Conservation (phyloP, 2,329 filamentous ascomycete genomes). For the Magnaporthales sp. region DNA sequence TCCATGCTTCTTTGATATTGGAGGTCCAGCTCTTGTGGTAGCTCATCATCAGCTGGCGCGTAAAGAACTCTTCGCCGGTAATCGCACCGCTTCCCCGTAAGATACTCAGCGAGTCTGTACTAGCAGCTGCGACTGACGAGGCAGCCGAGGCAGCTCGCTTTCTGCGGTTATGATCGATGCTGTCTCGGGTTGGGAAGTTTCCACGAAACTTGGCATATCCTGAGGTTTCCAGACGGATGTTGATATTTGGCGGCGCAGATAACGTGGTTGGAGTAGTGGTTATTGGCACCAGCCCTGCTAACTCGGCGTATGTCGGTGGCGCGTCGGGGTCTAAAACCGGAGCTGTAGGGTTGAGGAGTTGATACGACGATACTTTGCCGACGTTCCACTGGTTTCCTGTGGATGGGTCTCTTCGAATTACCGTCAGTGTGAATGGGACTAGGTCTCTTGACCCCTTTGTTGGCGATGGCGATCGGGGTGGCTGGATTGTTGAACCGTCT, state of each 20-base stretch:
- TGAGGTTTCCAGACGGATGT: conserved; percentile 43
- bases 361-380: conserved; percentile 51
- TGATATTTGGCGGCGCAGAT: conserved; percentile 32
- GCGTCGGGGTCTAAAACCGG: background rate
- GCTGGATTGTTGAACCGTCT: background rate
- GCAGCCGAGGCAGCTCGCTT: background rate
- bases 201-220: conserved; percentile 50
- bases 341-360: background rate
- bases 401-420: conserved; percentile 66
- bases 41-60: conserved; percentile 48
- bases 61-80: conserved; percentile 28
- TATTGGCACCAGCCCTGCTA: background rate
- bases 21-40: conserved; percentile 42
- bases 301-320: background rate
- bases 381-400: conserved; percentile 69
- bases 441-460: conserved; percentile 21
- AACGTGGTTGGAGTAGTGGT: background rate
- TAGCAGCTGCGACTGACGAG: background rate
- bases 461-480: conserved; percentile 27
- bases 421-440: conserved; percentile 44
- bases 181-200: conserved; percentile 26
- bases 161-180: conserved; percentile 6
- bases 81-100: background rate
- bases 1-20: conserved; percentile 36
- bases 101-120: background rate